Conservation (phyloP, 139 green algal genomes). For the Limnomonas spitsbergensis region DNA sequence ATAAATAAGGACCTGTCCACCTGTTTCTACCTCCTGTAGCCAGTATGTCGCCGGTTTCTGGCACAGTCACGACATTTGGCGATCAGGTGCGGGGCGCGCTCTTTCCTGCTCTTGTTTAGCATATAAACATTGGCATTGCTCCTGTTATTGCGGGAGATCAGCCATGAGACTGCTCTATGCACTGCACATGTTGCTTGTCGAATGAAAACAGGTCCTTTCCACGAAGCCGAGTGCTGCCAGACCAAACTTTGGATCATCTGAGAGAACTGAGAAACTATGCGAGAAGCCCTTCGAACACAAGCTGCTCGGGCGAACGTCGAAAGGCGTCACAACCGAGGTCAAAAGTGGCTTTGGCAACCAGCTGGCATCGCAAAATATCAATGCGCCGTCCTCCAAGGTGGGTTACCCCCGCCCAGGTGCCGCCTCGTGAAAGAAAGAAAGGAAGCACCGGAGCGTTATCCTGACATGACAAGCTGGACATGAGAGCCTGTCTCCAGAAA, state of each 20-base stretch:
- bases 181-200: not conserved
- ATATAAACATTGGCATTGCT: too few species aligned
- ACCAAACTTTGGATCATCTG: not conserved
- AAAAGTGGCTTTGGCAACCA: slow-evolving; percentile 12
- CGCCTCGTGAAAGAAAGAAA: not conserved
- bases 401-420: not conserved
- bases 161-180: too few species aligned
- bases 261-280: not conserved
- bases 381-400: not conserved
- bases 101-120: too few species aligned
- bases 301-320: slow-evolving; percentile 3
- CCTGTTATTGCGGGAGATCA: too few species aligned
- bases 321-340: slow-evolving; percentile 11
- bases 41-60: too few species aligned
- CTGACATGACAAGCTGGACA: not conserved
- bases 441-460: not conserved
- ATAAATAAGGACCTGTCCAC: too few species aligned
- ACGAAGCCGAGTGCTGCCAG: not conserved
- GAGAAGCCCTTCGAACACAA: not conserved
- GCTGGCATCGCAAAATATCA: not conserved
- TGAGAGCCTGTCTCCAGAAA: not conserved
- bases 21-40: too few species aligned
- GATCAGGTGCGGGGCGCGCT: too few species aligned
- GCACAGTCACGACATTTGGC: too few species aligned
- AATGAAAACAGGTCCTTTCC: not conserved